These are phyloP conservation scores for Termitomyces sp. DNA, from an alignment of 768 basidiomycete genomes.

Conservation along the genomic window DNA sequence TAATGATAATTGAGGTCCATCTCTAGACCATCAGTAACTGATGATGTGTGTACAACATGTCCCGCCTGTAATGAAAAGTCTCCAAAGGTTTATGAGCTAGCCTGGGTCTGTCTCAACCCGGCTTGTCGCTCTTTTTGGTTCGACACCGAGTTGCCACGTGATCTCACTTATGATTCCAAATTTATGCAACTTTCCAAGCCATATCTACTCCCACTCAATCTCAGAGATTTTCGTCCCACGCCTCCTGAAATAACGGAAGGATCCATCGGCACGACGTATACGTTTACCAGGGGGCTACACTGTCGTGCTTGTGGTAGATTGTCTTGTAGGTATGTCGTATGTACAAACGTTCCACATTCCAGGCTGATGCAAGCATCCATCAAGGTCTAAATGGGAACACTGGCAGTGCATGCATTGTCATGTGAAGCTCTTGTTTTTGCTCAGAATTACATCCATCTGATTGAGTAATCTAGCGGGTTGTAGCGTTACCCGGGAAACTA, in stretches of 20 bases:
- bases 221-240: constrained; percentile 37
- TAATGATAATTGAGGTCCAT: background rate
- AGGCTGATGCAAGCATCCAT: background rate
- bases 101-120: constrained; percentile 65
- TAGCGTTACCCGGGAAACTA: constrained; percentile 22
- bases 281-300: constrained; percentile 65
- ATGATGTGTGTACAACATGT: constrained; percentile 31
- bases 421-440: constrained; percentile 29
- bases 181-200: constrained; percentile 41
- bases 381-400: constrained; percentile 68
- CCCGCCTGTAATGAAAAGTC: constrained; percentile 38
- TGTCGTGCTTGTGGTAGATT: constrained; percentile 68
- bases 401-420: constrained; percentile 68
- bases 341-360: background rate
- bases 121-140: constrained; percentile 57
- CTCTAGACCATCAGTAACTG: constrained; percentile 17
- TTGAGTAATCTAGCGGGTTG: constrained; percentile 16
- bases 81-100: constrained; percentile 49
- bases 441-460: background rate
- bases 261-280: constrained; percentile 48
- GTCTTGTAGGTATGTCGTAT: constrained; percentile 57
- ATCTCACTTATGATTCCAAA: constrained; percentile 42
- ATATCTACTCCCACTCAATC: constrained; percentile 25
- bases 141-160: constrained; percentile 23
- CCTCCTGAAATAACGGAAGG: constrained; percentile 24